Base-by-base conservation (phyloP, 495 filamentous ascomycete genomes). In the Podospora didyma region DNA sequence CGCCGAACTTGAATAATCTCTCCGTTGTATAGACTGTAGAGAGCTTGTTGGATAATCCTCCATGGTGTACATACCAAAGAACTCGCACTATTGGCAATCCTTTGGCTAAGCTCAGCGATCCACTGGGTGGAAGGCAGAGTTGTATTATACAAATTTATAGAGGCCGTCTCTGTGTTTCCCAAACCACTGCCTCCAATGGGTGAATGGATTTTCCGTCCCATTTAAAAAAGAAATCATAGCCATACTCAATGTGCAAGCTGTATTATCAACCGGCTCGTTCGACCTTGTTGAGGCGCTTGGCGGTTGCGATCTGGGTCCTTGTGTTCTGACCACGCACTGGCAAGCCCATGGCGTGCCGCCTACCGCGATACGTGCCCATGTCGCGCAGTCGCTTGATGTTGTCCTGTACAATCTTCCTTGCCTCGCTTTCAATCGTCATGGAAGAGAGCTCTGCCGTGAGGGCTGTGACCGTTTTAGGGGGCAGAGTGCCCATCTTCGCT, bases 381-480 rank as follows among this genome's bases (percentile, higher is more conserved):
- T 96, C 92, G 67, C 87, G 86, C 69, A 98, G 66, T 34, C 94
- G 80, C 64, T 80, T 81, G 62, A 98, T 96, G 66, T 97, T 89
- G 28, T 96, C 90, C 61, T 83, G 73, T 41, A 96, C 62, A 51
- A 89, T 77, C 69, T 86, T 79, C 66, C 84, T 76, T 56, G 96
- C 77, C 61, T 98, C 92, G 64, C 89, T 96, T 70, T 97, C 95
- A 58, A 96, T 90, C 42, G 86, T 95, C 92, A 98, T 92, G 11
- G 84, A 86, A 7, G 92, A 89, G 39, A 98, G 78, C 64, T 92
- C 89, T 42, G 85, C 84, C n/a, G 83, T 89, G 53, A 98, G 78
- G 47, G 89, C 86, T 19, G 86, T 82, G 57, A 95, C 74, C 57
- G 88, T 88, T 67, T 88, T 84, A 56, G 82, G 82, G 50, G 78